phyloP scores from a whole-genome alignment of 805 yeast species.

The Wickerhamiella azyma region DNA sequence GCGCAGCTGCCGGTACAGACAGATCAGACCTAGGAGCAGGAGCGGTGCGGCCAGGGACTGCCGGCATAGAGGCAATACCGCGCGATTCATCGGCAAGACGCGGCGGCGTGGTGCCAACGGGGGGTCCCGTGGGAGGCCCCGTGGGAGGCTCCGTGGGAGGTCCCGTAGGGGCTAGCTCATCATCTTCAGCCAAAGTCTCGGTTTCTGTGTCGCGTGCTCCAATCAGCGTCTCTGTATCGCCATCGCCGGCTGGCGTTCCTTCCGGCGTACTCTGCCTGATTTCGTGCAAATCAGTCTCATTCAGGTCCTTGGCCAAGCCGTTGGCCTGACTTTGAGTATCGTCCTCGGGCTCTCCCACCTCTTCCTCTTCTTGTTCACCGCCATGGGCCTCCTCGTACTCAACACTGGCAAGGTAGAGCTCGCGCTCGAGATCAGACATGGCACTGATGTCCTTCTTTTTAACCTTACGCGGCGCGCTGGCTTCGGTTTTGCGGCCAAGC shows the following conservation, averaged over 20 bases:
- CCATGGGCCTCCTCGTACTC: conserved; percentile 9
- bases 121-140: no score
- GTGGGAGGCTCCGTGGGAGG: no score
- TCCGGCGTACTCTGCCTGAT: no score
- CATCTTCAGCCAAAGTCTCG: conserved; percentile 3
- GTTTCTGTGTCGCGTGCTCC: conserved; percentile 4
- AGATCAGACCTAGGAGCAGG: no score
- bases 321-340: background rate
- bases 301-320: no score
- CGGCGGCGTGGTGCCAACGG: no score
- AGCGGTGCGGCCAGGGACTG: no score
- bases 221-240: background rate
- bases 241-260: background rate
- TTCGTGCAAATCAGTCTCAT: no score
- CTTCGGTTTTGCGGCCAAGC: conserved; percentile 10
- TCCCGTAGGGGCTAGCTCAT: background rate
- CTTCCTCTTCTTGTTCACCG: background rate
- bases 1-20: no score
- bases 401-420: conserved; percentile 11
- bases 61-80: no score
- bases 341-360: background rate
- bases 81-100: no score
- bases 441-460: conserved; percentile 14
- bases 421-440: conserved; percentile 13
- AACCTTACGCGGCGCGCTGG: conserved; percentile 6